Conservation (phyloP, 345 rosid genomes). For the Salix purpurea region DNA sequence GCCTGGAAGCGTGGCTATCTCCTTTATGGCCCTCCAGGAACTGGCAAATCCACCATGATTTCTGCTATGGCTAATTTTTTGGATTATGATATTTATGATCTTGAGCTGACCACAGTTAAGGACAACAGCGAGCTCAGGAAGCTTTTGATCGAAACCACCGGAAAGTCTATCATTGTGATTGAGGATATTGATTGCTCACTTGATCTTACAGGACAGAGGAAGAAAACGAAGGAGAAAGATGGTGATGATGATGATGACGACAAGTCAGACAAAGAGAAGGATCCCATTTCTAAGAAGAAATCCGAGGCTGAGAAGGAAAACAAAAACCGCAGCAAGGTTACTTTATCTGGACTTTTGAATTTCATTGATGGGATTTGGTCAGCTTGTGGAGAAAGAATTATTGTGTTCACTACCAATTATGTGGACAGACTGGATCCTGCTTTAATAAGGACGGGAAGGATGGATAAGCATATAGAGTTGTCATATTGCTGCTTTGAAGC, state of each 20-base stretch:
- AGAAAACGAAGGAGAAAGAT: background rate
- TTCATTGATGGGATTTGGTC: slow-evolving; percentile 19
- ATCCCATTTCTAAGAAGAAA: slow-evolving; percentile 1
- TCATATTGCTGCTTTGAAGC: slow-evolving; percentile 15
- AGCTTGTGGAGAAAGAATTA: slow-evolving; percentile 14
- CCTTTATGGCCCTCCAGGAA: slow-evolving; percentile 72
- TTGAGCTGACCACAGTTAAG: slow-evolving; percentile 12
- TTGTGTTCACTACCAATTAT: slow-evolving; percentile 18
- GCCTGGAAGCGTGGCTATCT: slow-evolving; percentile 78
- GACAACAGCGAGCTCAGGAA: slow-evolving; percentile 13
- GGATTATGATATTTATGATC: slow-evolving; percentile 25
- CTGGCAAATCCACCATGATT: slow-evolving; percentile 68
- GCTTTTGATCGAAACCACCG: background rate
- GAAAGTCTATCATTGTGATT: slow-evolving; percentile 7
- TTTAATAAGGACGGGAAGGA: slow-evolving; percentile 14
- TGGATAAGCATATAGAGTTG: slow-evolving; percentile 15
- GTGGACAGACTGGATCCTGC: slow-evolving; percentile 21
- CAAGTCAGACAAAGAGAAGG: background rate
- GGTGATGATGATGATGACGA: background rate
- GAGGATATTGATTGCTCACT: slow-evolving; percentile 18
- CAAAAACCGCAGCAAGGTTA: background rate
- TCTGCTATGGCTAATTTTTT: slow-evolving; percentile 71
- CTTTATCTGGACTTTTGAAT: slow-evolving; percentile 9
- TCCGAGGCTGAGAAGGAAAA: background rate
- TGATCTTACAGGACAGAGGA: slow-evolving; percentile 17